Conservation (phyloP, 2,329 filamentous ascomycete genomes). For the Xylariaceae sp. region DNA sequence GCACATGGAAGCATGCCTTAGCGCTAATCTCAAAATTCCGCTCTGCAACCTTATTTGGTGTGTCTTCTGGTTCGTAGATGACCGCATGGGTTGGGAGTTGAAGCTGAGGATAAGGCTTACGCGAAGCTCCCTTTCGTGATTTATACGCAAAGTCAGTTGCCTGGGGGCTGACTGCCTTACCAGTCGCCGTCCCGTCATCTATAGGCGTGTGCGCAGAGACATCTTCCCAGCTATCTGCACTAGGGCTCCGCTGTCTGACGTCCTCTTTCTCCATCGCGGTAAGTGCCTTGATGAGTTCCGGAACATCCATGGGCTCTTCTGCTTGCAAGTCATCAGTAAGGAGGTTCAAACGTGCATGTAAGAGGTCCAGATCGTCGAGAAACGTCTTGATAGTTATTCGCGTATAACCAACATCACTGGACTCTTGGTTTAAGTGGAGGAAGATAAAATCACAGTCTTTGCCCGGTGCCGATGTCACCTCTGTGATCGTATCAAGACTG, state of each 20-base stretch:
- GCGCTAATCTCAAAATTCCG: conserved; percentile 86
- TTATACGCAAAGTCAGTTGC: conserved; percentile 35
- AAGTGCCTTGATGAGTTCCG: conserved; percentile 69
- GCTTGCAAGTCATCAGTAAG: conserved; percentile 77
- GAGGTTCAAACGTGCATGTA: conserved; percentile 82
- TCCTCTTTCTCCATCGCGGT: conserved; percentile 70
- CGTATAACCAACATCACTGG: conserved; percentile 61
- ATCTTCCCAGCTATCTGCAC: conserved; percentile 90
- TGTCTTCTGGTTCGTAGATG: conserved; percentile 78
- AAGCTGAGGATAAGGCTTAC: conserved; percentile 62
- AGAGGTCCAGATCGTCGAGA: conserved; percentile 77
- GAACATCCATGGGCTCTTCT: conserved; percentile 64
- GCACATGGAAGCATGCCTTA: conserved; percentile 91
- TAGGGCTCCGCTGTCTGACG: conserved; percentile 61
- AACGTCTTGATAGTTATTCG: conserved; percentile 90
- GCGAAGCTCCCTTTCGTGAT: conserved; percentile 34
- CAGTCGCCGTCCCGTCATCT: conserved; percentile 54
- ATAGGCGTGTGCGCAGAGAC: conserved; percentile 58
- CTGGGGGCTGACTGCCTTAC: conserved; percentile 37
- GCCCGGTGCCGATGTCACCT: conserved; percentile 86
- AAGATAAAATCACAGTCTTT: conserved; percentile 92
- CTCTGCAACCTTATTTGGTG: conserved; percentile 72
- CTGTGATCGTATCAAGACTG: conserved; percentile 71
- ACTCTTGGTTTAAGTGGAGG: conserved; percentile 67
- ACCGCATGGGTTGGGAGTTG: conserved; percentile 80